Conservation (phyloP, 225 moss, liverwort and hornwort genomes). For the Antitrichia curtipendula region DNA sequence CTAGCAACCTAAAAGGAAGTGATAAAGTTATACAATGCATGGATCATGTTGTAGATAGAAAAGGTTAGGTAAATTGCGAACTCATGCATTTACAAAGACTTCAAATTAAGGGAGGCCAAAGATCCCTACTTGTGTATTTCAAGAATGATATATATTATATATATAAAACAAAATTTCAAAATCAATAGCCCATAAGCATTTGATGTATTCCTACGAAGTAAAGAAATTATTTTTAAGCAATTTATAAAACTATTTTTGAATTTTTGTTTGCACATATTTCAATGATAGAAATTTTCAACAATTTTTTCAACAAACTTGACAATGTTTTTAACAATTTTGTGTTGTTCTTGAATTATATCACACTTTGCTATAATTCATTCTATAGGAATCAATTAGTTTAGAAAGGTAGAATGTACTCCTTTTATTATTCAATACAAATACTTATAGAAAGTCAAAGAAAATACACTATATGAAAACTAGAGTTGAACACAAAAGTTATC, state of each 20-base stretch:
- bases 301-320: not conserved
- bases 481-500: not conserved
- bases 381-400: not conserved
- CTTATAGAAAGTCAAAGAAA: fast-evolving
- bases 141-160: not conserved
- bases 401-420: fast-evolving
- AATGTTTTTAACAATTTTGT: not conserved
- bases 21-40: not conserved
- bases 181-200: not conserved
- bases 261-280: not conserved
- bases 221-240: not conserved
- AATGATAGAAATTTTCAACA: not conserved
- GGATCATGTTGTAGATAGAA: not conserved
- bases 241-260: not conserved
- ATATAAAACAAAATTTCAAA: not conserved
- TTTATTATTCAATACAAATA: not conserved
- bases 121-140: fast-evolving
- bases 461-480: not conserved
- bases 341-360: not conserved
- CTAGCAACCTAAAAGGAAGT: fast-evolving
- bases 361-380: not conserved
- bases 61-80: not conserved
- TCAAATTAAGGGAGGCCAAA: fast-evolving
- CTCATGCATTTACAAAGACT: not conserved
- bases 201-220: not conserved